Evolutionary conservation across 768 basidiomycete genomes (phyloP), one percentile per base, ranked within the genome.

Genomic region (Serendipita indica): DNA sequence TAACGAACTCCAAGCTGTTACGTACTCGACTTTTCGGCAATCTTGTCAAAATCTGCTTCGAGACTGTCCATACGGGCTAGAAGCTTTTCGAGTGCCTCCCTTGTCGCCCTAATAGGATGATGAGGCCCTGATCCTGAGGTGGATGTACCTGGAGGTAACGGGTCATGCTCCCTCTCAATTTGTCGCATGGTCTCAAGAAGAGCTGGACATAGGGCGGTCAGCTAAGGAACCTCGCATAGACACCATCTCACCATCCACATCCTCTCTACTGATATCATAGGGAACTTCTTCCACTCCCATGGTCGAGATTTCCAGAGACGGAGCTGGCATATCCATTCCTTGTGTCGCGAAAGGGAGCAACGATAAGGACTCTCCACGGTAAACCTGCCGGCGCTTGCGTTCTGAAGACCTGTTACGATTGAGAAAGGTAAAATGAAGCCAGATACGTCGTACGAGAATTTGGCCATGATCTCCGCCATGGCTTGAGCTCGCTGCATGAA

Each of bases 401-500:
- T 99, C 96, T 56, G 74, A 80, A 0, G 82, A 75, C 5, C 86
- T 89, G 60, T 2, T 43, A 59, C 61, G 32, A 49, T 63, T 56
- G 64, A 33, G 49, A 60, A 27, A 25, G 10, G 37, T 32, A 18
- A 22, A 39, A 33, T 35, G 45, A 27, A 13, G 16, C 28, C 20
- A 28, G 35, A 39, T 20, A 30, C 3, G 41, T 34, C 61, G 35
- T 27, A 41, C 88, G 88, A 83, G 37, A 93, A 76, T 65, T 86
- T 89, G 2, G 86, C 83, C 82, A 97, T 84, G 16, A 89, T 78
- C 66, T 93, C 85, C 2, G 90, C 74, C 39, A 97, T 83, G 33
- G 79, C 81, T 61, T 85, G 80, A 0, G 89, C 84, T 52, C 89
- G 77, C 62, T 84, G 82, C 60, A 83, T 80, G 68, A 97, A 89